Evolutionary conservation across 345 rosid species (phyloP).

Genomic region (Viola odorata): DNA sequence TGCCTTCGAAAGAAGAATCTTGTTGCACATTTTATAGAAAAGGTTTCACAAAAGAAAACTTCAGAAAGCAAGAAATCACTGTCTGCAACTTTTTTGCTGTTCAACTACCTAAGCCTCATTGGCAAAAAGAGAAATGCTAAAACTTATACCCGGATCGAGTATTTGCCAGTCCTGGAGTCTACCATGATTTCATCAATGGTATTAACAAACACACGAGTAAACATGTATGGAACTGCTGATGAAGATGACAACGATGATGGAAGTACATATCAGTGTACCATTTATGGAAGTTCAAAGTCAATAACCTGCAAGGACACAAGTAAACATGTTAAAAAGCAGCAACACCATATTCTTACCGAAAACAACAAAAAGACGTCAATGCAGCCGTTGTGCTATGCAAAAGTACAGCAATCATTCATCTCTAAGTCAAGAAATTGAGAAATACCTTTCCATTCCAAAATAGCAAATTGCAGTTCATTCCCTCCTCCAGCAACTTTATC

Average conservation of each 20-base stretch:
- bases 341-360: neutral
- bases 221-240: no score
- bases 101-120: conserved; percentile 11
- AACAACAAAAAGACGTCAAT: no score
- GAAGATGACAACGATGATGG: conserved; percentile 71
- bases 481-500: conserved; percentile 82
- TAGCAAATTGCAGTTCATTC: conserved; percentile 76
- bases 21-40: no score
- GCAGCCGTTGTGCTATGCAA: no score
- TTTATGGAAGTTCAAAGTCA: conserved; percentile 78
- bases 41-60: no score
- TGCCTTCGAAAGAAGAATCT: no score
- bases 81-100: conserved; percentile 8
- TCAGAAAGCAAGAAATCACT: no score
- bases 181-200: conserved; percentile 69
- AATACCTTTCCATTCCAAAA: conserved; percentile 86
- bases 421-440: no score
- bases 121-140: neutral
- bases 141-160: conserved; percentile 65
- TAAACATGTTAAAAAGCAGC: neutral
- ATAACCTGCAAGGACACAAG: conserved; percentile 42
- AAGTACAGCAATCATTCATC: no score
- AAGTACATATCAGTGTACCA: conserved; percentile 63
- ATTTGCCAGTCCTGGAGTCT: conserved; percentile 83
- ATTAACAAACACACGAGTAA: conserved; percentile 71